Conservation (phyloP, 202 grass and related monocot genomes). For the Schoenoplectus triqueter region DNA sequence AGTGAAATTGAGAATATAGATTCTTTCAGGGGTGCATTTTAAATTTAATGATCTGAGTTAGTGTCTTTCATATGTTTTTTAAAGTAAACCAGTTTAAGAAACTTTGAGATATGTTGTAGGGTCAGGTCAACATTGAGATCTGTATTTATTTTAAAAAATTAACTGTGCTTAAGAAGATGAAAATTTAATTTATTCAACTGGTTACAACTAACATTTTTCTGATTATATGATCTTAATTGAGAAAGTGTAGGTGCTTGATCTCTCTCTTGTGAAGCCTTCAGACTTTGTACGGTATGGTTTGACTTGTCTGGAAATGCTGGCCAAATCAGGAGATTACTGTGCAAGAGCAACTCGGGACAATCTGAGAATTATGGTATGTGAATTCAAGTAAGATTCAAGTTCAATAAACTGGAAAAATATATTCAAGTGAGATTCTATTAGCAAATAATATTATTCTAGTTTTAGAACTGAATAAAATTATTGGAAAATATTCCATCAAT, state of each 20-base stretch:
- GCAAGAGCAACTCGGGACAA: conserved; percentile 65
- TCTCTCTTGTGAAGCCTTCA: conserved; percentile 71
- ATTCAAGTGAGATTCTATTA: background rate
- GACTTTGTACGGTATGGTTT: conserved; percentile 86
- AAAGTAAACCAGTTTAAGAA: background rate
- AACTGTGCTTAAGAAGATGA: background rate
- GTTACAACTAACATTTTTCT: background rate
- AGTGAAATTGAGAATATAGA: background rate
- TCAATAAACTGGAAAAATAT: background rate
- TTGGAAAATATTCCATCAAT: no score
- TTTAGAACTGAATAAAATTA: no score
- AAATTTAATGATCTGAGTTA: background rate
- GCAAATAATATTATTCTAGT: no score
- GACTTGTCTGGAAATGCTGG: conserved; percentile 73
- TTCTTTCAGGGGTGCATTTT: background rate
- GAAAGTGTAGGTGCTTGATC: conserved; percentile 69
- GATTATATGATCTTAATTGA: conserved; percentile 36
- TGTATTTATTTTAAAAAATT: background rate
- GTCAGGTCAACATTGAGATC: background rate
- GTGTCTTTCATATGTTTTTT: background rate
- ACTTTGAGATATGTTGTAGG: background rate
- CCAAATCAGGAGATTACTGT: conserved; percentile 65
- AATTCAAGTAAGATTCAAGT: conserved; percentile 17
- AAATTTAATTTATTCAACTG: conserved; percentile 1
- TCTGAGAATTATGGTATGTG: conserved; percentile 83